These are phyloP conservation scores for Neospora caninum DNA, from an alignment of 169 alveolate species.

Conservation along the genomic window DNA sequence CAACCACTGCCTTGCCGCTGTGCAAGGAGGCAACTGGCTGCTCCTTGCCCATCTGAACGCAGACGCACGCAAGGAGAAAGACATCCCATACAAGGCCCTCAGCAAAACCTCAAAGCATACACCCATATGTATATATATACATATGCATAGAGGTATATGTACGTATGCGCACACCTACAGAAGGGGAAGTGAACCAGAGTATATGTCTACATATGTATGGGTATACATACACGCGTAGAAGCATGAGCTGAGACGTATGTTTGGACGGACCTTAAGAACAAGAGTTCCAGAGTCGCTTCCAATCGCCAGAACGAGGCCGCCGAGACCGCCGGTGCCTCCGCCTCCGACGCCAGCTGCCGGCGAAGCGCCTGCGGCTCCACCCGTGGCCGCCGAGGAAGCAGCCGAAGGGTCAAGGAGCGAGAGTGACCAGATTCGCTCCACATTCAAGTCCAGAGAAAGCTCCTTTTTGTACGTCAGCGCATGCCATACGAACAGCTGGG, in stretches of 20 bases:
- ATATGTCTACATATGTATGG: background rate
- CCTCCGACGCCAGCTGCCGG: conserved; percentile 5
- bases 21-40: conserved; percentile 64
- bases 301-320: conserved; percentile 53
- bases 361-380: background rate
- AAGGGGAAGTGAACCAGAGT: background rate
- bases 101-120: too few species aligned
- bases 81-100: background rate
- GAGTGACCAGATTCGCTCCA: conserved; percentile 47
- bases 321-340: conserved; percentile 24
- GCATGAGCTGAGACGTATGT: background rate
- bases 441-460: background rate
- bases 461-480: conserved; percentile 46
- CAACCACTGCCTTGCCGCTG: conserved; percentile 93
- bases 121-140: background rate
- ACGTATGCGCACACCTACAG: background rate
- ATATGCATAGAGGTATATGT: background rate
- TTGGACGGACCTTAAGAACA: conserved; percentile 42
- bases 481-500: conserved; percentile 42
- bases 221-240: background rate
- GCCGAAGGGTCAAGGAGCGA: conserved; percentile 26
- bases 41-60: conserved; percentile 55
- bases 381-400: background rate
- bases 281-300: conserved; percentile 57
- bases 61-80: background rate